Conservation (phyloP, 768 basidiomycete genomes). For the Trametopsis cervina region DNA sequence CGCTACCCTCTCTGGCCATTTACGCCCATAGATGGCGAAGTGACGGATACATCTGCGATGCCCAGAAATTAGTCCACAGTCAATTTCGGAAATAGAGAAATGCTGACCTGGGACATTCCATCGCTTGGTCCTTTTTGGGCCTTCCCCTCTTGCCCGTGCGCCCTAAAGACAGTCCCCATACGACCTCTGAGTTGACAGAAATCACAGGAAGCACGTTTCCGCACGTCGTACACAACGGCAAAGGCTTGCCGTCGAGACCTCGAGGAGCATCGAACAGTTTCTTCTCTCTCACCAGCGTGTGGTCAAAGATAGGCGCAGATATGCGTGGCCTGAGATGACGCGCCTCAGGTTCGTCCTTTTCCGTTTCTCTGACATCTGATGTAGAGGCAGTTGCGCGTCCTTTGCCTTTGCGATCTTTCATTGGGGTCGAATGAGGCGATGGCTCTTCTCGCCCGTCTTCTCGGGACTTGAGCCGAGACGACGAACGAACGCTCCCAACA, state of each 20-base stretch:
- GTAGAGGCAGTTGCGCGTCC: conserved; percentile 11
- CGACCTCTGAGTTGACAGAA: conserved; percentile 64
- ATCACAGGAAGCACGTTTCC: conserved; percentile 68
- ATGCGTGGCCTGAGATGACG: conserved; percentile 18
- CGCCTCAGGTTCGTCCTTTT: conserved; percentile 17
- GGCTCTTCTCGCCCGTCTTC: conserved; percentile 6
- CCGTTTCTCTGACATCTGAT: conserved; percentile 13
- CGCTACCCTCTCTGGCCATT: conserved; percentile 64
- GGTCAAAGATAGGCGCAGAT: conserved; percentile 7
- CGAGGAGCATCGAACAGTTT: conserved; percentile 33
- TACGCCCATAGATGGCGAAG: conserved; percentile 63
- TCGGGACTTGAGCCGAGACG: conserved; percentile 18
- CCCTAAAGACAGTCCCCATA: conserved; percentile 63
- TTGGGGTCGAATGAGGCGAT: conserved; percentile 12
- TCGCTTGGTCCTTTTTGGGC: conserved; percentile 33
- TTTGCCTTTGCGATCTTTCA: conserved; percentile 16
- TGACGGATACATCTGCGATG: conserved; percentile 67
- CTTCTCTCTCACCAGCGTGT: conserved; percentile 12
- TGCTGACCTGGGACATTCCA: conserved; percentile 71
- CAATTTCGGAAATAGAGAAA: conserved; percentile 9
- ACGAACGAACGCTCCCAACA: conserved; percentile 21
- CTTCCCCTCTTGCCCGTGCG: conserved; percentile 47
- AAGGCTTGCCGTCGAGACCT: conserved; percentile 57
- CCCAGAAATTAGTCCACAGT: background rate
- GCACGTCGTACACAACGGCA: conserved; percentile 71